These are phyloP conservation scores for Exutisphaerella laricina DNA, from an alignment of 2,329 filamentous ascomycete genomes.

Conservation along the genomic window DNA sequence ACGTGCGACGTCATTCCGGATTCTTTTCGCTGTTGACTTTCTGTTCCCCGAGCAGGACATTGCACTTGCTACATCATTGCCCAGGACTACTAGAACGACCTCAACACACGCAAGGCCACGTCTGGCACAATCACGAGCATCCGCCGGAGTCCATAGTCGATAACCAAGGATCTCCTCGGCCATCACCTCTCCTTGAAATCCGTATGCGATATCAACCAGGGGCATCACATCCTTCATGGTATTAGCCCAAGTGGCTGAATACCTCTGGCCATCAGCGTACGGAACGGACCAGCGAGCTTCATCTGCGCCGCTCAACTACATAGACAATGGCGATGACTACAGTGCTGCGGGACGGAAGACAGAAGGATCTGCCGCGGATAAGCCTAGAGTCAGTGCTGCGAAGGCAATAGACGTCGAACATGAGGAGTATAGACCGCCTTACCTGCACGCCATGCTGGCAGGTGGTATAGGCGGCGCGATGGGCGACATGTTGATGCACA, in stretches of 20 bases:
- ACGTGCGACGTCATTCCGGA: too few relatives aligned
- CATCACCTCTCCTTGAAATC: not conserved
- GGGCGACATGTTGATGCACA: slow-evolving; percentile 98
- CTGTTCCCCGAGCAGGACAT: too few relatives aligned
- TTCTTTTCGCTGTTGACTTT: too few relatives aligned
- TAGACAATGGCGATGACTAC: slow-evolving; percentile 34
- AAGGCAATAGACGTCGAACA: slow-evolving; percentile 30
- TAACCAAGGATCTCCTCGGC: too few relatives aligned
- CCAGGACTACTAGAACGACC: too few relatives aligned
- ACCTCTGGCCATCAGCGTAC: slow-evolving; percentile 35
- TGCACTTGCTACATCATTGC: too few relatives aligned
- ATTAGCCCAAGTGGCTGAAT: slow-evolving; percentile 46
- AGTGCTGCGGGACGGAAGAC: slow-evolving; percentile 29
- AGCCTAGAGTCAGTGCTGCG: slow-evolving; percentile 9
- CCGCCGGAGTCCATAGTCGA: too few relatives aligned
- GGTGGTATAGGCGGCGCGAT: slow-evolving; percentile 88
- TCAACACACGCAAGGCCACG: too few relatives aligned
- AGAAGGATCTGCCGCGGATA: slow-evolving; percentile 34
- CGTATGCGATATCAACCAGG: slow-evolving; percentile 22
- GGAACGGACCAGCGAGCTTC: slow-evolving; percentile 17
- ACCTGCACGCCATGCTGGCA: slow-evolving; percentile 72
- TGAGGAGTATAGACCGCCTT: slow-evolving; percentile 44
- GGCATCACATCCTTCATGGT: slow-evolving; percentile 39
- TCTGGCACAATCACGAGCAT: too few relatives aligned
- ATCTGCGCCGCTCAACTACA: slow-evolving; percentile 29